phyloP scores from a whole-genome alignment of 371 early-diverging fungal species.

The Parasitella parasitica region DNA sequence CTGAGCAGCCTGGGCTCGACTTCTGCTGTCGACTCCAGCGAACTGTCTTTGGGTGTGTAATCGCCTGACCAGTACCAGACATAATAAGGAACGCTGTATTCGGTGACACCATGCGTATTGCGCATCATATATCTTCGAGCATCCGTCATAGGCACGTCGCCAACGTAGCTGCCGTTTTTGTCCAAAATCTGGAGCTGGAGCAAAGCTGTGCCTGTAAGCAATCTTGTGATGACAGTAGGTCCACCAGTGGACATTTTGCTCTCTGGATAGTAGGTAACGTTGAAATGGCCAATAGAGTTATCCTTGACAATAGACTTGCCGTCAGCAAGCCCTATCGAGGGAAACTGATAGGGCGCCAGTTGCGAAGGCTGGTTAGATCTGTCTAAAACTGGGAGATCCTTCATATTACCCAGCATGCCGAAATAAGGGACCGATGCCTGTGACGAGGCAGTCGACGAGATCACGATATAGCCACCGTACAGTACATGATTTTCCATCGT shows the following conservation, averaged over 20 bases:
- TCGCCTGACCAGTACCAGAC: constrained; percentile 27
- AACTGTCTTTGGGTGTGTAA: constrained; percentile 21
- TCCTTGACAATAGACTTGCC: constrained; percentile 1
- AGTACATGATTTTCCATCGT: constrained; percentile 8
- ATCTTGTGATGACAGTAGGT: constrained; percentile 19
- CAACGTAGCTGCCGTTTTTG: constrained; percentile 9
- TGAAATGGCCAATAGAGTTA: constrained; percentile 2
- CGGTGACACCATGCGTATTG: constrained; percentile 12
- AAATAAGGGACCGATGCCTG: constrained; percentile 25
- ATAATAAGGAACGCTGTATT: constrained; percentile 13
- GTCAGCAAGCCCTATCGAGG: constrained; percentile 19
- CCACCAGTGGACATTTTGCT: background rate
- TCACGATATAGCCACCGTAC: constrained; percentile 29
- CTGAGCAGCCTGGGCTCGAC: background rate
- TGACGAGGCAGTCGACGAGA: background rate
- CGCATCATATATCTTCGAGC: constrained; percentile 21
- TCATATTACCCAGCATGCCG: constrained; percentile 36
- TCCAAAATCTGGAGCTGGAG: constrained; percentile 22
- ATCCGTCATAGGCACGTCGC: constrained; percentile 21
- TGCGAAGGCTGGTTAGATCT: background rate
- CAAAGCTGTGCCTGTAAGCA: constrained; percentile 24
- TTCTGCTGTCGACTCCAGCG: constrained; percentile 1
- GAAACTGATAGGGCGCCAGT: constrained; percentile 17
- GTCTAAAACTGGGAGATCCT: constrained; percentile 22
- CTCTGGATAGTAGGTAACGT: background rate